These are phyloP conservation scores for Plenodomus tracheiphilus DNA, from an alignment of 2,329 filamentous ascomycete genomes.

Conservation along the genomic window DNA sequence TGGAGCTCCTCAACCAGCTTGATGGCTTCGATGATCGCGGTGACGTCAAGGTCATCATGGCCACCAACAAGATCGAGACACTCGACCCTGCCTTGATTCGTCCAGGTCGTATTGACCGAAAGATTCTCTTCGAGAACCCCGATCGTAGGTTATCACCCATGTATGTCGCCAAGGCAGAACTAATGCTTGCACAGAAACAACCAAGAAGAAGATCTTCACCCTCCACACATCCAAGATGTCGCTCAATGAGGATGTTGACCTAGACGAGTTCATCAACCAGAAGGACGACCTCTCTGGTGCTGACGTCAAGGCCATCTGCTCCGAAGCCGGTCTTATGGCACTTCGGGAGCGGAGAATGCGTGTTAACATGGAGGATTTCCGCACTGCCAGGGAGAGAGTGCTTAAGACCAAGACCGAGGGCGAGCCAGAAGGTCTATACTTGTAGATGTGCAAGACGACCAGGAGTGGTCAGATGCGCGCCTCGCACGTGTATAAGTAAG, in stretches of 20 bases:
- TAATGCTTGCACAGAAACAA: slow-evolving; percentile 78
- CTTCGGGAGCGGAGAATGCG: slow-evolving; percentile 94
- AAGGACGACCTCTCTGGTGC: slow-evolving; percentile 97
- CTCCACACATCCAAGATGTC: slow-evolving; percentile 99
- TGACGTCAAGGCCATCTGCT: slow-evolving; percentile 99
- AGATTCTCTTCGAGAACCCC: slow-evolving; percentile 81
- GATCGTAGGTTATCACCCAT: slow-evolving; percentile 57
- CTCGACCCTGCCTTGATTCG: slow-evolving; percentile 94
- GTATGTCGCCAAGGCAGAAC: slow-evolving; percentile 1
- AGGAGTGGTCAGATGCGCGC: slow-evolving; percentile 5
- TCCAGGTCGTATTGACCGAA: slow-evolving; percentile 96
- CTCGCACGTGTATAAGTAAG: slow-evolving; percentile 24
- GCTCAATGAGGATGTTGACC: slow-evolving; percentile 91
- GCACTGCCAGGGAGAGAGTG: slow-evolving; percentile 87
- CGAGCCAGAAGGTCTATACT: slow-evolving; percentile 96
- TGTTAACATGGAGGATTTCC: slow-evolving; percentile 98
- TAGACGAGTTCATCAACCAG: slow-evolving; percentile 97
- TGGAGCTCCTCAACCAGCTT: slow-evolving; percentile 96
- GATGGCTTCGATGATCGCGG: slow-evolving; percentile 98
- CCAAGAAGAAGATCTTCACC: slow-evolving; percentile 96
- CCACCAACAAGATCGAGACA: slow-evolving; percentile 99
- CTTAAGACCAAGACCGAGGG: slow-evolving; percentile 98
- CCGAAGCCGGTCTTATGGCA: slow-evolving; percentile 92
- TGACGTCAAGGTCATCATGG: slow-evolving; percentile 99
- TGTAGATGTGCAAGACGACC: slow-evolving; percentile 61